Base-by-base conservation (phyloP, 1,139 yeast genomes). In the Groenewaldozyma auringiensis region DNA sequence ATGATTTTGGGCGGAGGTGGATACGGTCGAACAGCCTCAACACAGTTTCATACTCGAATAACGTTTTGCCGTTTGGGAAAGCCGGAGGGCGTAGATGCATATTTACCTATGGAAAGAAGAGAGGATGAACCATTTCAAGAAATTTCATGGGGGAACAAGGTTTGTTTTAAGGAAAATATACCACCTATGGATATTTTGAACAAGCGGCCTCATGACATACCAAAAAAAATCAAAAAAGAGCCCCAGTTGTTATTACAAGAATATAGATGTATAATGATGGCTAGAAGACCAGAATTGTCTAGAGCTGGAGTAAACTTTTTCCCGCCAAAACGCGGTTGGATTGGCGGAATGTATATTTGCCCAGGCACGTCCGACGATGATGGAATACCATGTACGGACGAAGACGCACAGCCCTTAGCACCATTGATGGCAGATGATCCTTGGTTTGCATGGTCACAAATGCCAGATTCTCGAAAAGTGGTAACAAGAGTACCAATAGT, bases 271-370 rank as follows among this genome's bases (percentile, higher is more conserved):
- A 71, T 81, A 1, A 35, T 35, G n/a, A 4, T 35, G 9, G 38
- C 38, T 20, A 14, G 38, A 14, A 17, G 38, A 18, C 38, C 38
- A 9, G 38, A 35, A 20, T 35, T 17, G 6, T 16, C 38, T 35
- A 8, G 20, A 18, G 21, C 38, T 35, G 38, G 38, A 4, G 38
- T 35, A 6, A 35, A 20, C n/a, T 14, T 35, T 18, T 35, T 35
- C n/a, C 21, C 38, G 4, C 38, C 21, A 11, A 16, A 18, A 9
- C 38, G 38, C 4, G 38, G 38, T n/a, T 79, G 79, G 69, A 74
- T 81, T 6, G 88, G 88, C 8, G 87, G 79, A 0, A 53, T 81
- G 8, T 81, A 69, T 58, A 74, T 73, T 50, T 81, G 85, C 56
- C 64, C 70, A 2, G 54, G 76, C 1, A 45, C 42, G 36, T 22